Percentiles rank a stretch among this genome's conserved stretches.
phyloP scores from a whole-genome alignment of 2,329 filamentous ascomycete species.

The Fusarium sp. region DNA sequence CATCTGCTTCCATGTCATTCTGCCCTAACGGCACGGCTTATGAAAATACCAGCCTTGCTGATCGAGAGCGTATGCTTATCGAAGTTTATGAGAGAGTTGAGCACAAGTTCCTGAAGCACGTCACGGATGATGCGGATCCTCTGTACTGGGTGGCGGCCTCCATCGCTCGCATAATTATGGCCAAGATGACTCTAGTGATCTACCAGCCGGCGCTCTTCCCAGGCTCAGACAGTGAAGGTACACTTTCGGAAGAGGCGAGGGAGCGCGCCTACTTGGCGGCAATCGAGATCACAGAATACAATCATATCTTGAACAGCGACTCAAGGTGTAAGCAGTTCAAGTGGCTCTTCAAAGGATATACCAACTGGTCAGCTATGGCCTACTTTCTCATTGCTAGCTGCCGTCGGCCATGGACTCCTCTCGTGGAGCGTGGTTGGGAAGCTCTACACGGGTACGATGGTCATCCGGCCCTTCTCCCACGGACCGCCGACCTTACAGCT shows the following conservation, averaged over 20 bases:
- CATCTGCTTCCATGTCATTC: conserved; percentile 51
- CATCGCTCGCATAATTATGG: conserved; percentile 77
- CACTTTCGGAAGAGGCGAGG: conserved; percentile 71
- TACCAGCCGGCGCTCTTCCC: conserved; percentile 79
- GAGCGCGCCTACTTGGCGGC: conserved; percentile 78
- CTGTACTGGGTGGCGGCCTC: conserved; percentile 78
- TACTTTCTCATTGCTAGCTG: conserved; percentile 62
- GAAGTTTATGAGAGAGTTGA: conserved; percentile 67
- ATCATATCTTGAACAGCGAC: conserved; percentile 74
- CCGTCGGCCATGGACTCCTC: conserved; percentile 62
- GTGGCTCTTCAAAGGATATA: conserved; percentile 65
- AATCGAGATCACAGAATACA: conserved; percentile 79
- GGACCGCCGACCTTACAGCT: conserved; percentile 60
- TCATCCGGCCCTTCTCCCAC: conserved; percentile 58
- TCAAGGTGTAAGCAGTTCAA: conserved; percentile 59
- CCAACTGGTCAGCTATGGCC: conserved; percentile 65
- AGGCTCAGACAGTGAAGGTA: conserved; percentile 65
- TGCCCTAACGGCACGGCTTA: conserved; percentile 47
- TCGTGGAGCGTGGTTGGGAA: conserved; percentile 64
- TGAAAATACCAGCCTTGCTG: conserved; percentile 48
- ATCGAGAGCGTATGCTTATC: conserved; percentile 62
- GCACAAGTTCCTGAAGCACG: conserved; percentile 65
- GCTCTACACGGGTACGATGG: conserved; percentile 57
- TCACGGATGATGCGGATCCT: conserved; percentile 61
- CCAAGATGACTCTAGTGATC: conserved; percentile 82